Percentiles rank a stretch among this genome's conserved stretches.
Evolutionary conservation across 2,329 filamentous ascomycete genomes (phyloP).

Genomic region (Cladosporium austrohemisphaericum): DNA sequence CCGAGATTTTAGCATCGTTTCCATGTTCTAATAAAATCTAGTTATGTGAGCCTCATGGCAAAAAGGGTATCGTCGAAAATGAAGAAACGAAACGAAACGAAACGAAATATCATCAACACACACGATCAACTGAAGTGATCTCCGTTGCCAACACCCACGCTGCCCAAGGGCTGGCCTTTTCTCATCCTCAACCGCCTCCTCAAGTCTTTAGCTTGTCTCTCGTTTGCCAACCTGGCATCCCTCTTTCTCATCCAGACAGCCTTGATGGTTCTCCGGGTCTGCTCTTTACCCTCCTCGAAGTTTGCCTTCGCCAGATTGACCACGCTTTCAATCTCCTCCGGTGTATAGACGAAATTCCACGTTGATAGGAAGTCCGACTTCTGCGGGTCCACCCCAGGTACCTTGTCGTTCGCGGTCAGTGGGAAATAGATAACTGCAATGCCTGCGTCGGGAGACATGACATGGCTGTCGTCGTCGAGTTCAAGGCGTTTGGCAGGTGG

Average conservation of each 20-base stretch:
- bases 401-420: constrained; percentile 75
- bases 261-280: constrained; percentile 71
- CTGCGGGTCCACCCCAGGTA: constrained; percentile 77
- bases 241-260: constrained; percentile 94
- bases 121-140: constrained; percentile 60
- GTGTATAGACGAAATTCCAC: constrained; percentile 97
- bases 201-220: constrained; percentile 39
- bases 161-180: constrained; percentile 51
- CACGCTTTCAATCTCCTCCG: constrained; percentile 82
- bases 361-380: constrained; percentile 84
- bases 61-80: constrained; percentile 6
- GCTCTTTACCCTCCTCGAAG: constrained; percentile 75
- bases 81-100: background rate
- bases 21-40: too few species aligned
- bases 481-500: too few species aligned
- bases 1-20: too few species aligned
- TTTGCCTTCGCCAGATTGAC: constrained; percentile 80
- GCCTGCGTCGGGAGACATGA: constrained; percentile 58
- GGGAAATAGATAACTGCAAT: constrained; percentile 90
- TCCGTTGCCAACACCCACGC: constrained; percentile 52
- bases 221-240: constrained; percentile 55
- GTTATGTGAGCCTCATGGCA: background rate
- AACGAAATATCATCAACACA: background rate
- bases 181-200: constrained; percentile 40
- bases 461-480: background rate